Evolutionary conservation across 2,329 filamentous ascomycete genomes (phyloP).

Genomic region (Xylaria sp.): DNA sequence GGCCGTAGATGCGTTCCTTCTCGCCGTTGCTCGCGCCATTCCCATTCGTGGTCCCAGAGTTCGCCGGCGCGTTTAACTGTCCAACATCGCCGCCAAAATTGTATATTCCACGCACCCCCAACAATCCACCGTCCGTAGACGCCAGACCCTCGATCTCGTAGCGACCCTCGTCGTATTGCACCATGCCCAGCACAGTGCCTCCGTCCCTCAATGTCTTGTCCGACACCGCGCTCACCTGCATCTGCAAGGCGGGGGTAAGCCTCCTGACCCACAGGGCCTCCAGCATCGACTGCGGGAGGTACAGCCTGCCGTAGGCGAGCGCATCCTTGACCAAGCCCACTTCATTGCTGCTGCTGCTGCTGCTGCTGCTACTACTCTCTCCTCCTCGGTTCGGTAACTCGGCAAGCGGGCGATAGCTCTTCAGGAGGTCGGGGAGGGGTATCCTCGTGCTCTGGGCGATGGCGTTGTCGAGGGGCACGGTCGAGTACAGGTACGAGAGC

Average conservation of each 20-base stretch:
- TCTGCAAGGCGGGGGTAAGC: constrained; percentile 74
- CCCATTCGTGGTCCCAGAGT: constrained; percentile 20
- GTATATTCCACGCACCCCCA: constrained; percentile 87
- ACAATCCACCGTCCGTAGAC: constrained; percentile 86
- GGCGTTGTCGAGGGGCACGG: constrained; percentile 70
- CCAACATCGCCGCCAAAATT: constrained; percentile 82
- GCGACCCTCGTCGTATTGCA: constrained; percentile 82
- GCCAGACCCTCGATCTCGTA: constrained; percentile 90
- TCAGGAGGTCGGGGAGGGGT: constrained; percentile 75
- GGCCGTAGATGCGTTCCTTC: constrained; percentile 69
- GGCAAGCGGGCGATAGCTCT: constrained; percentile 79
- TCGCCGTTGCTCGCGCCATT: constrained; percentile 39
- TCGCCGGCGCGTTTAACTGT: constrained; percentile 27
- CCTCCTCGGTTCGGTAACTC: constrained; percentile 49
- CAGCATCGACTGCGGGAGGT: constrained; percentile 81
- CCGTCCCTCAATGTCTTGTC: constrained; percentile 72
- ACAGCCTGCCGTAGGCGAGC: constrained; percentile 76
- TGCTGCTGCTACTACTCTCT: constrained; percentile 21
- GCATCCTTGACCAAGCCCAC: constrained; percentile 48
- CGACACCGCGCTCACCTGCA: constrained; percentile 80
- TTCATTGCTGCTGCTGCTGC: constrained; percentile 31
- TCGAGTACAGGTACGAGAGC: constrained; percentile 96
- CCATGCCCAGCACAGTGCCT: constrained; percentile 71
- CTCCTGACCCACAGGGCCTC: constrained; percentile 84
- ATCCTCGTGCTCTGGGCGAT: constrained; percentile 73